Evolutionary conservation across 2,329 filamentous ascomycete genomes (phyloP), one percentile per base, ranked within the genome.

Genomic region (Pseudocercospora vitis): DNA sequence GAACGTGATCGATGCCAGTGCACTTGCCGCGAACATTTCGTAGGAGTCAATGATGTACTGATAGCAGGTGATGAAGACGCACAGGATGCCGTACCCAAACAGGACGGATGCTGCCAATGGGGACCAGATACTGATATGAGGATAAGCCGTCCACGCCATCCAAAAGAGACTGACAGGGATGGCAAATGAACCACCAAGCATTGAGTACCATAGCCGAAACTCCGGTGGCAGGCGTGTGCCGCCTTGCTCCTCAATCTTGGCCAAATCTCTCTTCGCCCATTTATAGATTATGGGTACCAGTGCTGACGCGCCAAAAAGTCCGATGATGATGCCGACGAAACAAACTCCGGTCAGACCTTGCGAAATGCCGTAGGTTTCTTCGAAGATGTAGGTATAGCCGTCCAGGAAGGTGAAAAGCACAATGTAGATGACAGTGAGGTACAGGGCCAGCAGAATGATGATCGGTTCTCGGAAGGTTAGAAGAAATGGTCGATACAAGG

Each of bases 21-120:
- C 78, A 3, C 70, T 74, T 1, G 78, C 80, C 0, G 79, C 74
- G 56, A 80, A 81, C 6, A 72, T 72, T 37, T 78, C 77, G 59
- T 83, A 84, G 7, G 72, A 73, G 59, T 83, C 80, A 53, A 83
- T 82, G 48, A 84, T 77, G 62, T 84, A 84, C 70, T 80, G 76
- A 51, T 81, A 81, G 33, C 70, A 74, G 48, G 71, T 74, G 55
- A 80, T 76, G 65, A 80, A 81, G 8, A 81, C 70, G 42, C 72
- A 73, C 7, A 78, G 72, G 24, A 77, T 72, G 1, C 77, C 78
- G 56, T 75, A 76, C 4, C 80, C 80, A 60, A 83, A 81, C 0
- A 81, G 58, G 0, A 76, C 73, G n/a, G 73, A 78, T 1, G 79
- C 78, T 1, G 68, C 65, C 2, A 83, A 71, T 0, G 77, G 76